Evolutionary conservation across 805 yeast genomes (phyloP), one percentile per base, ranked within the genome.

Genomic region (Brettanomyces custersianus): DNA sequence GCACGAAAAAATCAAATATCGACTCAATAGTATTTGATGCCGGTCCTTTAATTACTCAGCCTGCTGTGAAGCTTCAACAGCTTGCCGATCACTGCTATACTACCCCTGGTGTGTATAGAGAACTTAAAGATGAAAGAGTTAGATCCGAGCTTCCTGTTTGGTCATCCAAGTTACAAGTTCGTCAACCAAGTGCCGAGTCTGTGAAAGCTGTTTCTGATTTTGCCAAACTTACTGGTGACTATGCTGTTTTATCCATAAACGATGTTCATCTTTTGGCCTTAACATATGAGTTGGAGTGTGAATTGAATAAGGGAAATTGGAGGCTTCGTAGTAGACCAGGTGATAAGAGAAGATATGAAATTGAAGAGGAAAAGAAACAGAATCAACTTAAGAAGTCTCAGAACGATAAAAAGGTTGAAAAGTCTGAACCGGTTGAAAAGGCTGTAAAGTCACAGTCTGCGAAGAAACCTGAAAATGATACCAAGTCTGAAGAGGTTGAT

Each of bases 251-350:
- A 38, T 84, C 95, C 45, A 72, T 78, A 26, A 88, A 94, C 44
- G 99, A 92, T 80, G 64, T 92, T 25, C 96, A 88, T 52, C 80
- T 92, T 38, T 68, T 94, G 41, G 97, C 99, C 0, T 67, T 92
- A 46, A 76, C 95, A 1, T 88, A 86, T 53, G 96, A 92, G 54
- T 59, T 92, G 34, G 95, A 88, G 44, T 65, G 67, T 37, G 90
- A 85, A 54, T 46, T 68, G 38, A 77, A 77, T 46, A 63, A 70
- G 32, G 90, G 90, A 13, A 80, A 76, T 33, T 70, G 77, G 72
- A 67, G 83, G 49, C 60, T 87, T 41, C 73, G 95, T 57, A 70
- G 66, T 34, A 68, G 48, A 40, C 95, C 95, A 1, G 94, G 94
- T 23, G 80, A 80, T 51, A 55, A 59, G 40, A 55, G 55, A 23